A percentile compares a stretch with the other conserved stretches of the same genome.
phyloP scores from a whole-genome alignment of 169 alveolate species.

The Amoebophrya sp. region DNA sequence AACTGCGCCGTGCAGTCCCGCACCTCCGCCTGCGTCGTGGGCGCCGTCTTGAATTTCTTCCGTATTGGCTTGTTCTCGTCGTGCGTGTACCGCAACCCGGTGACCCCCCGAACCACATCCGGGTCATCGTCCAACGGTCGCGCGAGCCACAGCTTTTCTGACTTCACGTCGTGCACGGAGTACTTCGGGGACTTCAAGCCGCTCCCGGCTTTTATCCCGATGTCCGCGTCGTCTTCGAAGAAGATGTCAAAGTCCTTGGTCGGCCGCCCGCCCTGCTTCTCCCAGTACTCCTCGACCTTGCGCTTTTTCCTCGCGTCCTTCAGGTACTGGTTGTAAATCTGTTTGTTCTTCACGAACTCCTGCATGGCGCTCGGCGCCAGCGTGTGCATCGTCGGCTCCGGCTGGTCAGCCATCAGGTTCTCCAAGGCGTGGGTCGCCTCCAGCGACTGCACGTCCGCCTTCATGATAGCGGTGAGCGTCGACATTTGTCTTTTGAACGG shows the following conservation, averaged over 20 bases:
- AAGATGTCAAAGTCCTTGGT: slow-evolving; percentile 14
- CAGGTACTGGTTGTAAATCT: not conserved
- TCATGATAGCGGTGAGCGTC: not conserved
- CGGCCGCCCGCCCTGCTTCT: not conserved
- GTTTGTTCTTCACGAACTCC: slow-evolving; percentile 22
- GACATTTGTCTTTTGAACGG: not conserved
- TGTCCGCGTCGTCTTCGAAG: slow-evolving; percentile 6
- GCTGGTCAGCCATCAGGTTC: slow-evolving; percentile 11
- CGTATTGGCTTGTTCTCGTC: not conserved
- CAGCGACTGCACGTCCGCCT: not conserved
- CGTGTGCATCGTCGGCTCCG: slow-evolving; percentile 15
- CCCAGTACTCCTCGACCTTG: not conserved
- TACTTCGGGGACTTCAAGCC: not conserved
- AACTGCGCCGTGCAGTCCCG: not conserved
- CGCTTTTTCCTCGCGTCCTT: not conserved
- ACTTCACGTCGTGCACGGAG: not conserved
- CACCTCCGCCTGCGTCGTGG: not conserved
- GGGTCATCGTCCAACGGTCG: slow-evolving; percentile 6
- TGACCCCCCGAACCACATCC: not conserved
- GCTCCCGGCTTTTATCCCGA: not conserved
- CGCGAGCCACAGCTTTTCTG: not conserved
- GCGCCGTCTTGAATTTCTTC: not conserved
- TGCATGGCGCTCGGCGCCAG: slow-evolving; percentile 8
- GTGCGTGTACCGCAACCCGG: not conserved
- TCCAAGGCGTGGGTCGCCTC: not conserved